These are phyloP conservation scores for Gymnopilus junonius DNA, from an alignment of 768 basidiomycete genomes.

Conservation along the genomic window DNA sequence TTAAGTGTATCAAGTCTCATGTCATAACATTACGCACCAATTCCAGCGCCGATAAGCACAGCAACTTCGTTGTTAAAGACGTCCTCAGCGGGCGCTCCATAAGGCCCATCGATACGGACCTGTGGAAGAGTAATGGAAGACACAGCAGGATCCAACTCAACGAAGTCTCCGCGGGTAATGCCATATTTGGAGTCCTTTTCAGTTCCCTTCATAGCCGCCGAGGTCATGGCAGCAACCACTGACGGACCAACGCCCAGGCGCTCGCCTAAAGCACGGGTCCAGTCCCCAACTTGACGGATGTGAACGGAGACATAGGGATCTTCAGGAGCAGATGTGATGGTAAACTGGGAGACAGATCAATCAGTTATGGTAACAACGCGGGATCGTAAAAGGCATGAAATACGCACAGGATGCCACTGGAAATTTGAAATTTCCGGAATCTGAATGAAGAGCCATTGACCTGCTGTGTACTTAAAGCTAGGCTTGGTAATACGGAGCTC, in stretches of 20 bases:
- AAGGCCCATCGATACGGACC: slow-evolving; percentile 88
- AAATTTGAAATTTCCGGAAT: slow-evolving; percentile 82
- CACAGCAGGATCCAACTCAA: slow-evolving; percentile 68
- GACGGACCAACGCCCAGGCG: slow-evolving; percentile 83
- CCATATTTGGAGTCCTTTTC: slow-evolving; percentile 60
- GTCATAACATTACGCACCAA: slow-evolving; percentile 55
- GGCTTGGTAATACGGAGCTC: slow-evolving; percentile 92
- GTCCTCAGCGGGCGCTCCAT: slow-evolving; percentile 92
- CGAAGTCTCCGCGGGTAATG: slow-evolving; percentile 73
- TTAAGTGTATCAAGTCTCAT: not conserved
- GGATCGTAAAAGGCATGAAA: slow-evolving; percentile 1
- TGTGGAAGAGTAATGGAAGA: slow-evolving; percentile 61
- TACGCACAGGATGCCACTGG: slow-evolving; percentile 97
- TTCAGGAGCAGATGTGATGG: slow-evolving; percentile 93
- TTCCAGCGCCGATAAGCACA: slow-evolving; percentile 92
- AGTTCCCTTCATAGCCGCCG: slow-evolving; percentile 74
- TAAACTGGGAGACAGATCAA: slow-evolving; percentile 61
- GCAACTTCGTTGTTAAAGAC: slow-evolving; percentile 87
- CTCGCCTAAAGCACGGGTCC: slow-evolving; percentile 81
- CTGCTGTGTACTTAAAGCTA: slow-evolving; percentile 88
- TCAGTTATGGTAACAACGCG: slow-evolving; percentile 12
- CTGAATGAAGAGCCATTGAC: slow-evolving; percentile 92
- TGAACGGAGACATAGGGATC: slow-evolving; percentile 93
- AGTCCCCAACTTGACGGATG: slow-evolving; percentile 93
- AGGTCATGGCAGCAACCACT: slow-evolving; percentile 78